These are phyloP conservation scores for Plasmopara viticola DNA, from an alignment of 352 stramenopile genomes.

Conservation along the genomic window DNA sequence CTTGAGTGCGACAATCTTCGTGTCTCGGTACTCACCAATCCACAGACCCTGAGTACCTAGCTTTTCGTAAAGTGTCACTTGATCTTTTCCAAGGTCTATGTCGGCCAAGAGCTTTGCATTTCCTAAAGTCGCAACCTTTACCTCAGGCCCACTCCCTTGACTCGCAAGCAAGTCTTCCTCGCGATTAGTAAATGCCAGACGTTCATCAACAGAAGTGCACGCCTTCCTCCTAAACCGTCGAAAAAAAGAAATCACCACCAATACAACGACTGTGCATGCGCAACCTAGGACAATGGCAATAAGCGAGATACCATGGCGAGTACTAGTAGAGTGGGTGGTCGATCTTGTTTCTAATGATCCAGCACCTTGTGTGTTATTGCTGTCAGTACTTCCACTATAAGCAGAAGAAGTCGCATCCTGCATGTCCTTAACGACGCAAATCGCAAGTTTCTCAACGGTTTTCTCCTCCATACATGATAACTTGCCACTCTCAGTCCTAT, in stretches of 20 bases:
- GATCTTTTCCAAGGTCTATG: slow-evolving; percentile 42
- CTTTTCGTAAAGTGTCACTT: slow-evolving; percentile 46
- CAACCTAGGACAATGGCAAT: slow-evolving; percentile 22
- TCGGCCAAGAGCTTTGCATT: slow-evolving; percentile 30
- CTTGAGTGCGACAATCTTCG: slow-evolving; percentile 49
- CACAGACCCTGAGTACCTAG: slow-evolving; percentile 46
- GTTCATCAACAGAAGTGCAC: slow-evolving; percentile 30
- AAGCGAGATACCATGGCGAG: slow-evolving; percentile 6
- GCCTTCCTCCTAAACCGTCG: slow-evolving; percentile 32
- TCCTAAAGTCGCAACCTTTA: slow-evolving; percentile 3
- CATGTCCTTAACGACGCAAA: slow-evolving; percentile 26
- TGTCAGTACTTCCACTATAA: slow-evolving; percentile 3
- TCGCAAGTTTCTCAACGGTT: slow-evolving; percentile 18
- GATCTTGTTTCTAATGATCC: slow-evolving; percentile 20
- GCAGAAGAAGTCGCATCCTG: slow-evolving; percentile 8
- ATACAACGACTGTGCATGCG: slow-evolving; percentile 21
- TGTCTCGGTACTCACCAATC: slow-evolving; percentile 37
- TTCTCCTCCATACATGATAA: slow-evolving; percentile 26
- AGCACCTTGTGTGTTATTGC: slow-evolving; percentile 4
- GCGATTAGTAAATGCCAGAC: slow-evolving; percentile 27
- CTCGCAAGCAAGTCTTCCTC: slow-evolving; percentile 21
- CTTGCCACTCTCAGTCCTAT: slow-evolving; percentile 9
- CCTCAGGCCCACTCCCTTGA: slow-evolving; percentile 7
- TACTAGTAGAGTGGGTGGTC: slow-evolving; percentile 2
- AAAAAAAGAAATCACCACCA: slow-evolving; percentile 33